Conservation (phyloP, 768 basidiomycete species). For the Lactarius indigo region DNA sequence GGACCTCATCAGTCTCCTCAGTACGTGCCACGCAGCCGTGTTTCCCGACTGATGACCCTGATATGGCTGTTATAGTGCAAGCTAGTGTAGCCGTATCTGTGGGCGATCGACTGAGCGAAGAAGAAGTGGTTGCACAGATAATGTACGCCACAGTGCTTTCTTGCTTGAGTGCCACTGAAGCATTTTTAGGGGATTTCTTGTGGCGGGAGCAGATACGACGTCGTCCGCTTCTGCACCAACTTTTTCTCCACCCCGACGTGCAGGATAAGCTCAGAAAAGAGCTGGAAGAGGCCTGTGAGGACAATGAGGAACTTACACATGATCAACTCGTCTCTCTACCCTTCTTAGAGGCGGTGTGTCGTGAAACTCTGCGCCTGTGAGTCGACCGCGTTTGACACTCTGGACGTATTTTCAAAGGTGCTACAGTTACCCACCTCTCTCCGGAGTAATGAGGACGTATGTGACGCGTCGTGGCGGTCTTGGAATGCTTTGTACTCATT, state of each 20-base stretch:
- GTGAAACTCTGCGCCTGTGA: constrained; percentile 4
- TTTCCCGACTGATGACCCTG: background rate
- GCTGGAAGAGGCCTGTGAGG: background rate
- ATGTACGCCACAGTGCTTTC: constrained; percentile 23
- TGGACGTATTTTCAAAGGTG: background rate
- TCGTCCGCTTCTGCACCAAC: background rate
- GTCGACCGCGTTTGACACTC: background rate
- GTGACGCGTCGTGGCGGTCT: background rate
- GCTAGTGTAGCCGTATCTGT: constrained; percentile 36
- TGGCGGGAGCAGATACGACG: constrained; percentile 17
- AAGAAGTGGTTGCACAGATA: constrained; percentile 41
- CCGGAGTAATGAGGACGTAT: constrained; percentile 1
- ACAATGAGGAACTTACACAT: constrained; percentile 30
- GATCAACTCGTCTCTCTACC: constrained; percentile 34
- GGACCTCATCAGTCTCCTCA: constrained; percentile 45
- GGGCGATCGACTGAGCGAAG: constrained; percentile 28
- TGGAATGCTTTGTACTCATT: background rate
- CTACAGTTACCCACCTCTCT: constrained; percentile 9
- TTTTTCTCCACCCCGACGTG: background rate
- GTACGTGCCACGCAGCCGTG: constrained; percentile 30
- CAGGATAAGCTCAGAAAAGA: background rate
- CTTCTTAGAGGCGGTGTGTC: constrained; percentile 30
- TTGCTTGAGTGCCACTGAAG: background rate
- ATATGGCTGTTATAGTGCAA: constrained; percentile 33
- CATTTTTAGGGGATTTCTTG: constrained; percentile 14